A percentile compares a stretch with the other conserved stretches of the same genome.
These are phyloP conservation scores for Yamadazyma kanchanaburiensis DNA, from an alignment of 1,139 yeast species.

Conservation along the genomic window DNA sequence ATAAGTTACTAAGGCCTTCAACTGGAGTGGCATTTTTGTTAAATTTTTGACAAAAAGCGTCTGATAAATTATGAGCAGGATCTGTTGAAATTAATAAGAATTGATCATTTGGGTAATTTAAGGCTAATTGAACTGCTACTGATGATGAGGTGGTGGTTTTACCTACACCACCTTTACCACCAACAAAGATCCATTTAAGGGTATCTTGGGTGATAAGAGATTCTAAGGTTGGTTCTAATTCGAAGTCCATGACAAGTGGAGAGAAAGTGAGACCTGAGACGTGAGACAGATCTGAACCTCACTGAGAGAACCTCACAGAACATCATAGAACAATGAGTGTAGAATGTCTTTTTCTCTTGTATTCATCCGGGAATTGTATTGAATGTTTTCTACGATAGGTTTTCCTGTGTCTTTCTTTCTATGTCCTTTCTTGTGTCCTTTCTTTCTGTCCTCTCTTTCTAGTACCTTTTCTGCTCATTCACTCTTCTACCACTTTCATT, in stretches of 20 bases:
- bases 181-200: slow-evolving; percentile 94
- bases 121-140: slow-evolving; percentile 84
- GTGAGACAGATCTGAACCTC: no score
- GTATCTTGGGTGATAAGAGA: slow-evolving; percentile 64
- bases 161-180: slow-evolving; percentile 99
- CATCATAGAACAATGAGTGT: no score
- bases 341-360: no score
- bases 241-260: slow-evolving; percentile 35
- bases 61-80: slow-evolving; percentile 96
- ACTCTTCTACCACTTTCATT: no score
- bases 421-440: no score
- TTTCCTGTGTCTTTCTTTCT: no score
- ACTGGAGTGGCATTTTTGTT: slow-evolving; percentile 95
- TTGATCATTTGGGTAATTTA: slow-evolving; percentile 75
- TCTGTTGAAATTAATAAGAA: slow-evolving; percentile 92
- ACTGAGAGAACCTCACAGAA: no score
- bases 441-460: no score
- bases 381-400: no score
- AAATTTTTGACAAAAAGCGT: slow-evolving; percentile 96
- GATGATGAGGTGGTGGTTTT: slow-evolving; percentile 97
- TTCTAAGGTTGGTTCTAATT: slow-evolving; percentile 64
- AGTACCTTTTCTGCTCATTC: no score
- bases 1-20: slow-evolving; percentile 80
- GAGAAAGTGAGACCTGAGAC: no score
- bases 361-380: no score